phyloP scores from a whole-genome alignment of 2,329 filamentous ascomycete genomes.

The Beauveria australis region DNA sequence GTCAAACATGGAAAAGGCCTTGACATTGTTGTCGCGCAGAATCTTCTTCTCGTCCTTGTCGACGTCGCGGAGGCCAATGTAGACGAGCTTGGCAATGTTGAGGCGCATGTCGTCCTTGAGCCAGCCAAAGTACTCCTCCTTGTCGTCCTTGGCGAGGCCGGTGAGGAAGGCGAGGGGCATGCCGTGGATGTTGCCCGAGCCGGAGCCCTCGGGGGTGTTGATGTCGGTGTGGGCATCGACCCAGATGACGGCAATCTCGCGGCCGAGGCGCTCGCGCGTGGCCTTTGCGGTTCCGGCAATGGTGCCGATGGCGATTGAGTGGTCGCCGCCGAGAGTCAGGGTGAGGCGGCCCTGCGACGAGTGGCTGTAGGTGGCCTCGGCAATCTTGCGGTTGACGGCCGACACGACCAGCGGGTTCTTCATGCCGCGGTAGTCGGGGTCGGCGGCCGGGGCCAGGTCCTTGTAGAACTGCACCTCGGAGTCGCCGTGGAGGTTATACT shows the following conservation, averaged over 20 bases:
- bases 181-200: conserved; percentile 90
- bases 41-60: conserved; percentile 92
- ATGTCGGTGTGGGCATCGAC: conserved; percentile 98
- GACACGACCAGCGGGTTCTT: conserved; percentile 85
- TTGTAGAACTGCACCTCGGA: conserved; percentile 73
- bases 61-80: conserved; percentile 91
- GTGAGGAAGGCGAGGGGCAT: conserved; percentile 95
- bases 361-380: conserved; percentile 79
- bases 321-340: conserved; percentile 89
- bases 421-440: conserved; percentile 84
- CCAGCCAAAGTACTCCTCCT: conserved; percentile 84
- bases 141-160: conserved; percentile 69
- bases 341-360: conserved; percentile 77
- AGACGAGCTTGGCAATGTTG: conserved; percentile 80
- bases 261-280: conserved; percentile 68
- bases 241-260: conserved; percentile 94
- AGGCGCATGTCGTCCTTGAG: conserved; percentile 61
- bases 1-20: conserved; percentile 97
- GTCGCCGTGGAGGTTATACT: conserved; percentile 83
- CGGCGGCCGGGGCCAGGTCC: conserved; percentile 60
- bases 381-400: conserved; percentile 72
- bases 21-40: conserved; percentile 79
- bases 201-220: conserved; percentile 87
- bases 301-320: conserved; percentile 92
- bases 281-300: conserved; percentile 82